Evolutionary conservation across 1,139 yeast species (phyloP).

Genomic region (Pneumocystis murina): DNA sequence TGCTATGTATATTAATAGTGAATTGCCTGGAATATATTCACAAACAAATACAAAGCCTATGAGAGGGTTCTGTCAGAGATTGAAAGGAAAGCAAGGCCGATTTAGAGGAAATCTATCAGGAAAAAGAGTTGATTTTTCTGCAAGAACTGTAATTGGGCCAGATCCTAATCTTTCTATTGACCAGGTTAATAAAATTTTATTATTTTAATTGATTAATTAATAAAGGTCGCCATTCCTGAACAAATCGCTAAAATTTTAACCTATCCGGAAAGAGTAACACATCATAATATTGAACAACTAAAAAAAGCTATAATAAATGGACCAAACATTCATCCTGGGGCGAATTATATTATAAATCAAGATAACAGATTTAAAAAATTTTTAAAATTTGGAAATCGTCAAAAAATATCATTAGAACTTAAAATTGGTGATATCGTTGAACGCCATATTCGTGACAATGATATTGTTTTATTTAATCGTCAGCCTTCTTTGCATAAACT

Average conservation of each 20-base stretch:
- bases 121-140: conserved; percentile 96
- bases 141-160: conserved; percentile 96
- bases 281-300: conserved; percentile 68
- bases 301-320: conserved; percentile 66
- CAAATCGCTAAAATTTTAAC: conserved; percentile 90
- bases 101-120: conserved; percentile 96
- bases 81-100: conserved; percentile 97
- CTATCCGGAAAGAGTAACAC: conserved; percentile 86
- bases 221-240: conserved; percentile 94
- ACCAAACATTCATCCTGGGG: conserved; percentile 87
- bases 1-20: conserved; percentile 95
- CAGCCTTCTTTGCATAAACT: conserved; percentile 95
- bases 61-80: conserved; percentile 89
- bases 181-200: conserved; percentile 10
- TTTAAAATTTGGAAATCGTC: conserved; percentile 74
- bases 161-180: conserved; percentile 91
- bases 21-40: conserved; percentile 39
- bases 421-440: conserved; percentile 91
- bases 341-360: conserved; percentile 73
- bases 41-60: conserved; percentile 53
- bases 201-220: background rate
- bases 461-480: conserved; percentile 85
- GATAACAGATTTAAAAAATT: conserved; percentile 79
- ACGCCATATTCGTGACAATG: conserved; percentile 94
- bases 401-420: conserved; percentile 58